Evolutionary conservation across 192 early-diverging fungal species (phyloP).

Genomic region (Neocallimastix lanati): DNA sequence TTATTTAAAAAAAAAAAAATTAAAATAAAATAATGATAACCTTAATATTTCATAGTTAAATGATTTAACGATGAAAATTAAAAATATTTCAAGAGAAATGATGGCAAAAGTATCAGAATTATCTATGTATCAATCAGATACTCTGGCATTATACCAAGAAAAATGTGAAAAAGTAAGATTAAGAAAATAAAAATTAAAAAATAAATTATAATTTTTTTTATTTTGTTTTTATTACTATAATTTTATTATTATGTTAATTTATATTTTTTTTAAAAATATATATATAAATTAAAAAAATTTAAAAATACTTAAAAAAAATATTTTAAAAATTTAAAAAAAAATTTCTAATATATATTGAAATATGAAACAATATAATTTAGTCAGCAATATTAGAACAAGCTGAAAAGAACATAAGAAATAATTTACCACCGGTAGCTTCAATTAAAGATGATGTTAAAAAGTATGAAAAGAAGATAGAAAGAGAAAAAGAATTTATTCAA

Average conservation of each 20-base stretch:
- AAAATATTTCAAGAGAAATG: slow-evolving; percentile 22
- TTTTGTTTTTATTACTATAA: no score
- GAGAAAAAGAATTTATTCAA: slow-evolving; percentile 11
- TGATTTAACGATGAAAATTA: slow-evolving; percentile 30
- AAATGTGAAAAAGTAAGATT: slow-evolving; percentile 24
- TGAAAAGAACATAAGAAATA: slow-evolving; percentile 9
- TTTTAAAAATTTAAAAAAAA: no score
- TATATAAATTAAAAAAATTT: not conserved
- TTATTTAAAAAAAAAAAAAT: no score
- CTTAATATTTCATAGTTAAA: slow-evolving; percentile 20
- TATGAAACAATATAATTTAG: no score
- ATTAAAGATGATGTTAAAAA: slow-evolving; percentile 28
- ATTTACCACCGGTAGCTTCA: slow-evolving; percentile 17
- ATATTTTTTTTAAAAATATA: no score
- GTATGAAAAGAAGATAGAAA: slow-evolving; percentile 9
- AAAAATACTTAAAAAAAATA: not conserved
- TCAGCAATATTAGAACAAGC: slow-evolving; percentile 23
- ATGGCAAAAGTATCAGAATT: slow-evolving; percentile 39
- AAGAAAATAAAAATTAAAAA: no score
- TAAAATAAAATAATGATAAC: no score
- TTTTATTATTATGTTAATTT: no score
- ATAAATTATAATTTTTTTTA: no score
- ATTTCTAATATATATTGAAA: no score
- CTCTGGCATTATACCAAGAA: slow-evolving; percentile 39
- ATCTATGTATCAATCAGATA: slow-evolving; percentile 38